phyloP scores from a whole-genome alignment of 106 monocot species.

The Allium fistulosum region DNA sequence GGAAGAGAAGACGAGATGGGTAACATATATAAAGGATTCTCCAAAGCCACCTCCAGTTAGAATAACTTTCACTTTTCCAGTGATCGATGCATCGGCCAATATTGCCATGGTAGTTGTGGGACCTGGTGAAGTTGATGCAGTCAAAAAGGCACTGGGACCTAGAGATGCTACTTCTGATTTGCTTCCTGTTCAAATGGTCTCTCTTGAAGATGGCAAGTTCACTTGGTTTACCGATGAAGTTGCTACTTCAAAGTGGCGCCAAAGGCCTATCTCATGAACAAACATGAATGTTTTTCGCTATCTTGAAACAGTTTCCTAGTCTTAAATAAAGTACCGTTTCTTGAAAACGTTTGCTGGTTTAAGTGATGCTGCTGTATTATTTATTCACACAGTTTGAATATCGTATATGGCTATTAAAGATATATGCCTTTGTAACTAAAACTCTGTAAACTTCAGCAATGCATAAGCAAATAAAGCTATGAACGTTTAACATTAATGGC shows the following conservation, averaged over 20 bases:
- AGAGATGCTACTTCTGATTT: constrained; percentile 14
- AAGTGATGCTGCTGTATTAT: too few relatives aligned
- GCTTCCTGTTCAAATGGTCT: constrained; percentile 61
- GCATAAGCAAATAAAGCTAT: too few relatives aligned
- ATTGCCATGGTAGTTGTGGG: constrained; percentile 60
- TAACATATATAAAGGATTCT: constrained; percentile 57
- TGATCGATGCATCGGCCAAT: constrained; percentile 58
- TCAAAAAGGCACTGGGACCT: constrained; percentile 35
- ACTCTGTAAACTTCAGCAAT: too few relatives aligned
- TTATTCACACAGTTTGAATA: too few relatives aligned
- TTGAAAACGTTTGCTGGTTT: too few relatives aligned
- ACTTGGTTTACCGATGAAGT: constrained; percentile 61
- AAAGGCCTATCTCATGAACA: too few relatives aligned
- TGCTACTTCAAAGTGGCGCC: constrained; percentile 35
- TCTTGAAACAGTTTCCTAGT: too few relatives aligned
- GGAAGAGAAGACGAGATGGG: constrained; percentile 38
- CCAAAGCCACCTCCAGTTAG: constrained; percentile 70
- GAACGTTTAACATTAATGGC: too few relatives aligned
- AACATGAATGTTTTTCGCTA: too few relatives aligned
- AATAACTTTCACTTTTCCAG: constrained; percentile 67
- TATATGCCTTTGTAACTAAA: too few relatives aligned
- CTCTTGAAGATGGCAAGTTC: constrained; percentile 49
- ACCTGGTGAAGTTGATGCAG: constrained; percentile 48
- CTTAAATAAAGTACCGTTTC: too few relatives aligned
- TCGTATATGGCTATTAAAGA: too few relatives aligned